These are phyloP conservation scores for Excoecaria agallocha DNA, from an alignment of 345 rosid species.

Conservation along the genomic window DNA sequence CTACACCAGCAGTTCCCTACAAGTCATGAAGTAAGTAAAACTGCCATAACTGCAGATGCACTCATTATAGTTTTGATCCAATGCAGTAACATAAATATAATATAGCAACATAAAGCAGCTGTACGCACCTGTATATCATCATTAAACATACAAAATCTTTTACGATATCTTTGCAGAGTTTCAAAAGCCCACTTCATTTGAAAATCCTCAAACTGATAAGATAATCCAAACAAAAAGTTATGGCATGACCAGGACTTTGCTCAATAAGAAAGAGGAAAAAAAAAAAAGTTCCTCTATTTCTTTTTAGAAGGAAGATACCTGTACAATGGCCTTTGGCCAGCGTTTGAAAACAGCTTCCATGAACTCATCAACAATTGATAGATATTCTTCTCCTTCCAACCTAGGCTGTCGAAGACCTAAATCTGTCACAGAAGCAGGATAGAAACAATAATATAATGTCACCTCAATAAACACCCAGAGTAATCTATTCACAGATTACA, in stretches of 20 bases:
- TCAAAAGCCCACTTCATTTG: conserved; percentile 99
- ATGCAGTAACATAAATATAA: conserved; percentile 6
- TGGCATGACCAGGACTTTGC: conserved; percentile 11
- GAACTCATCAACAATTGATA: conserved; percentile 85
- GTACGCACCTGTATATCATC: conserved; percentile 87
- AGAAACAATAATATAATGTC: conserved; percentile 20
- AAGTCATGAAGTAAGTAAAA: conserved; percentile 19
- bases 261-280: not conserved
- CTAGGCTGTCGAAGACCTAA: conserved; percentile 88
- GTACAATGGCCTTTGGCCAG: conserved; percentile 99
- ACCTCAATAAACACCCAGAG: conserved; percentile 15
- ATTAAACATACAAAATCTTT: conserved; percentile 93
- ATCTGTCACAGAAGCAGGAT: conserved; percentile 47
- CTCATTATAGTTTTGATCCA: conserved; percentile 13
- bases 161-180: conserved; percentile 81
- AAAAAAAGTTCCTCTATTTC: conserved; percentile 13
- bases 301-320: conserved; percentile 42
- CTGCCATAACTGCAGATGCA: conserved; percentile 9
- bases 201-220: conserved; percentile 85
- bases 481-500: conserved; percentile 5
- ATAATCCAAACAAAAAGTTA: conserved; percentile 31
- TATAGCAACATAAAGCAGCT: conserved; percentile 14
- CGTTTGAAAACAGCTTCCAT: conserved; percentile 91
- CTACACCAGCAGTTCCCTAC: conserved; percentile 99
- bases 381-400: conserved; percentile 92